A percentile compares a stretch with the other conserved stretches of the same genome.
These are phyloP conservation scores for Arbutus unedo DNA, from an alignment of 148 eudicot genomes.

Conservation along the genomic window DNA sequence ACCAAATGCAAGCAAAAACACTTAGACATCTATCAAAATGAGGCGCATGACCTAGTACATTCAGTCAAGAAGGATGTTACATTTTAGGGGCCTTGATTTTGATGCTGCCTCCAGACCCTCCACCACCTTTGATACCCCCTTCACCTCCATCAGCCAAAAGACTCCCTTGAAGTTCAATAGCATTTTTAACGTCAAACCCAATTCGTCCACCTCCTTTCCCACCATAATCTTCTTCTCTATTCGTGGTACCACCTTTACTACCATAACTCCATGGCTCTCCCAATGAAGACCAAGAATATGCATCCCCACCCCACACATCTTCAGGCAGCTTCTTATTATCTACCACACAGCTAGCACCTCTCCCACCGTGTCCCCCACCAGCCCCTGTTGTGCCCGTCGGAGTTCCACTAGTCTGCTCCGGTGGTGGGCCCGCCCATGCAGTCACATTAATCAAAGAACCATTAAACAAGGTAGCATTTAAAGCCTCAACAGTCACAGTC, in stretches of 20 bases:
- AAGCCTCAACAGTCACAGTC: constrained; percentile 39
- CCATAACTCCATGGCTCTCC: constrained; percentile 79
- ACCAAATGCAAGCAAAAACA: neutral
- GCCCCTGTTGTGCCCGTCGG: constrained; percentile 61
- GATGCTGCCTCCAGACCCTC: constrained; percentile 94
- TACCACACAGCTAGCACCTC: constrained; percentile 85
- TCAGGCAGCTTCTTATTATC: constrained; percentile 61
- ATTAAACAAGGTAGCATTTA: constrained; percentile 33
- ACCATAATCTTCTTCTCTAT: constrained; percentile 66
- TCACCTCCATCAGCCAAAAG: constrained; percentile 83
- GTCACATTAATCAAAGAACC: constrained; percentile 64
- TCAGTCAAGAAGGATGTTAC: constrained; percentile 33
- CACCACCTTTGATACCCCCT: constrained; percentile 80
- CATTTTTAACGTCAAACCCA: constrained; percentile 32
- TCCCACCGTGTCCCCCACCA: constrained; percentile 90
- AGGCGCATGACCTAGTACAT: neutral
- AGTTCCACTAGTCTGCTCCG: constrained; percentile 57
- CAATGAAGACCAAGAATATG: constrained; percentile 70
- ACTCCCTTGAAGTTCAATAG: constrained; percentile 44
- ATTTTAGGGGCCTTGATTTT: constrained; percentile 54
- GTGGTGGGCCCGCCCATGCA: constrained; percentile 56
- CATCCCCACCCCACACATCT: constrained; percentile 97
- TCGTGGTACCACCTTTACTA: constrained; percentile 75
- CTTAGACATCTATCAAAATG: neutral
- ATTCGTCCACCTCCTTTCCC: constrained; percentile 91